Base-by-base conservation (phyloP, 257 asterid species). In the Lavandula angustifolia region DNA sequence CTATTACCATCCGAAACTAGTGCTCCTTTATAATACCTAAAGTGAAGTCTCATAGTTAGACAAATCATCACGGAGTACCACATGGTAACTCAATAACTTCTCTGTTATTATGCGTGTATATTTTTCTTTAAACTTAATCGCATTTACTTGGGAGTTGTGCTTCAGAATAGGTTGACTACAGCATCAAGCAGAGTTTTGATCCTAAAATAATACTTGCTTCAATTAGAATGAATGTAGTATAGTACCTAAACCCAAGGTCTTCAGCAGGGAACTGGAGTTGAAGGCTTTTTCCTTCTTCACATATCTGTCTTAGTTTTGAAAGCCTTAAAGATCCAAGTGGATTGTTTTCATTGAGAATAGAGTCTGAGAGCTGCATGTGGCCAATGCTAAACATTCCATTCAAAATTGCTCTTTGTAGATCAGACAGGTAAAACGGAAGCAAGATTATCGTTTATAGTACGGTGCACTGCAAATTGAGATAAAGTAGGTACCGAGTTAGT, bases 251-350 rank as follows among this genome's bases (percentile, higher is more conserved):
- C 52, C 98, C 98, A 52, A 92, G 77, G 75, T 92, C 98, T 80
- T 92, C 97, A 18, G 98, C 95, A 35, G 96, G 98, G 75, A 92
- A 92, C 75, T 92, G 98, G 60, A 92, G 98, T 66, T 89, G 97
- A 74, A 92, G 98, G 82, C 96, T 89, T 75, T 87, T 88, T 62
- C 98, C 98, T 74, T 79, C 94, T 69, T 85, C 88, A 61, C 89
- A 84, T 61, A 89, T 85, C 71, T 70, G 78, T 68, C 78, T 78
- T 63, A 89, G 77, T 74, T 75, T 89, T 10, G 91, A 77, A 60
- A 92, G 95, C 81, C 98, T 79, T 61, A 79, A 82, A 62, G 87
- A 87, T 71, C 98, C 97, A 52, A 92, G 74, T 27, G 91, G 96
- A 74, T 92, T 92, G 33, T 72, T 87, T 71, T 85, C 96, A 68